Base-by-base conservation (phyloP, 208 protist genomes). In the Leishmania mexicana region DNA sequence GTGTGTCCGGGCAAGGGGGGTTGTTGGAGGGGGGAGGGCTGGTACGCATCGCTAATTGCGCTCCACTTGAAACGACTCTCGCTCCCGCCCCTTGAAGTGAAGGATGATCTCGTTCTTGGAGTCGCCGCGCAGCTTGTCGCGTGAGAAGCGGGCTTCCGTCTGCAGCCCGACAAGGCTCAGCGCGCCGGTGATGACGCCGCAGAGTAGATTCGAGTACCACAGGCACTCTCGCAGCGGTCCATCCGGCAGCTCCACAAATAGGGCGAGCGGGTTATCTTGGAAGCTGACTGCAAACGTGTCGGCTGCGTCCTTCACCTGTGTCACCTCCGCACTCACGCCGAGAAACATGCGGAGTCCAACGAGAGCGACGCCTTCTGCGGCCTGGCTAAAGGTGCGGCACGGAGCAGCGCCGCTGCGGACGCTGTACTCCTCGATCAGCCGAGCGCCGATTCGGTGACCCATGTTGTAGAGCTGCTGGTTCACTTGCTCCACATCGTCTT, bases 191-290 rank as follows among this genome's bases (percentile, higher is more conserved):
- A 99, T 93, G 13, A 99, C 99, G 42, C 99, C 99, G 83, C 98
- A 99, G 28, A 99, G 87, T 24, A 99, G 83, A 87, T 99, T 99
- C 28, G 93, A 99, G 84, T 99, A 99, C 83, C 92, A 97, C 57
- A 99, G 89, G 64, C 84, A 81, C 62, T 96, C 83, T 60, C 88
- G 80, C 78, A 96, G 85, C 62, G 93, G 92, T 3, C 97, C 87
- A 1, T 99, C 98, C 4, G 99, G 99, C 78, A 99, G 84, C 88
- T 99, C 99, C 24, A 99, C 98, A 86, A 99, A 99, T 40, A 98
- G 91, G 28, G 90, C 92, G 1, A 99, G 87, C 13, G 99, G 99
- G 83, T 99, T 99, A 3, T 99, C 98, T 2, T 99, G 90, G 76
- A 99, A 95, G 11, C 93, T 91, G 19, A 99, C 88, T 60, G 92